These are phyloP conservation scores for Podila clonocystis DNA, from an alignment of 192 early-diverging fungal species.

Conservation along the genomic window DNA sequence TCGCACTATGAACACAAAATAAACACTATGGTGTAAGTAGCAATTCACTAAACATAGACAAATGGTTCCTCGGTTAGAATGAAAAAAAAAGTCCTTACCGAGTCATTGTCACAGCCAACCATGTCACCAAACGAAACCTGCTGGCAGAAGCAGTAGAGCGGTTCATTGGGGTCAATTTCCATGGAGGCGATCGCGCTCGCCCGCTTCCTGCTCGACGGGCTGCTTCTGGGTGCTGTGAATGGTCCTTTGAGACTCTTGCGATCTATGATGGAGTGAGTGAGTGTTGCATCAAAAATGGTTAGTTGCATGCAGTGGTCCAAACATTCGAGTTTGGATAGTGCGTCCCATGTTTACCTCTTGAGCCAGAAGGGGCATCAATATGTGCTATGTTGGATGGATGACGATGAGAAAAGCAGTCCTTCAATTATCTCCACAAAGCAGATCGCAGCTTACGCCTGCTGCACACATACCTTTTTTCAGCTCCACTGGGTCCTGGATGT, in stretches of 20 bases:
- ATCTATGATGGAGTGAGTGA: constrained; percentile 2
- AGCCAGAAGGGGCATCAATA: not conserved
- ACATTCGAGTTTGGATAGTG: not conserved
- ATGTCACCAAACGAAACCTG: constrained; percentile 98
- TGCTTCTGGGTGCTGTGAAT: constrained; percentile 36
- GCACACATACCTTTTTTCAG: constrained; percentile 33
- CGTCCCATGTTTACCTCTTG: not conserved
- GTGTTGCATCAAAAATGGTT: not conserved
- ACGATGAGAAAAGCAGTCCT: not conserved
- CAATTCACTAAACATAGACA: not conserved
- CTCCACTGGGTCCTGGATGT: constrained; percentile 37
- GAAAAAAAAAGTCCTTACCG: constrained; percentile 9
- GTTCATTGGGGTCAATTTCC: constrained; percentile 97
- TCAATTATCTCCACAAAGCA: no score
- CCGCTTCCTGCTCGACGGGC: constrained; percentile 36
- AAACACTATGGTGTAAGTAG: not conserved
- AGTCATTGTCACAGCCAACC: constrained; percentile 93
- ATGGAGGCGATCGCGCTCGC: constrained; percentile 59
- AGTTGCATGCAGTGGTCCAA: not conserved
- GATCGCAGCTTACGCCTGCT: not conserved
- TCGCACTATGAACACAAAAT: constrained; percentile 72
- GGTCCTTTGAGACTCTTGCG: constrained; percentile 50
- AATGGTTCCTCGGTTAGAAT: not conserved
- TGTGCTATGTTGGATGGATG: not conserved
- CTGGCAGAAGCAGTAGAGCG: constrained; percentile 94